Conservation (phyloP, 2,329 filamentous ascomycete genomes). For the Tolypocladium endophyticum region DNA sequence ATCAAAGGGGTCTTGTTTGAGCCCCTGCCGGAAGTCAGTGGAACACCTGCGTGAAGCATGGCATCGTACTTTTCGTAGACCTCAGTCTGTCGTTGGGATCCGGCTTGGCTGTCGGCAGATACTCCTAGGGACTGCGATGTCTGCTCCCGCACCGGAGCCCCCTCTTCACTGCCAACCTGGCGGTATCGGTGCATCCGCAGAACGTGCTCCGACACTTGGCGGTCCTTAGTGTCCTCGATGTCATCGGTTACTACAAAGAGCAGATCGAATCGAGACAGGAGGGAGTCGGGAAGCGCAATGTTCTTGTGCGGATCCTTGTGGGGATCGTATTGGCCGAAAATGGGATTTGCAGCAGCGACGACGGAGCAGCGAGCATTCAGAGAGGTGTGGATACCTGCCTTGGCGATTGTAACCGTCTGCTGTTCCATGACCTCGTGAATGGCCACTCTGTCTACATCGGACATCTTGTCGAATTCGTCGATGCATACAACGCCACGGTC, state of each 20-base stretch:
- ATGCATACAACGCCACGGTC: slow-evolving; percentile 98
- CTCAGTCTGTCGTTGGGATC: slow-evolving; percentile 66
- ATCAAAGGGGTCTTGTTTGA: slow-evolving; percentile 73
- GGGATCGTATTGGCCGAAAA: slow-evolving; percentile 96
- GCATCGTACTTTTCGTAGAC: slow-evolving; percentile 95
- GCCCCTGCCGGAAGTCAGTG: slow-evolving; percentile 62
- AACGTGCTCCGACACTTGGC: slow-evolving; percentile 90
- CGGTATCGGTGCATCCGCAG: slow-evolving; percentile 95
- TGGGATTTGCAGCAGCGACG: slow-evolving; percentile 90
- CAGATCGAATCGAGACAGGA: slow-evolving; percentile 96
- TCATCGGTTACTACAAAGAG: slow-evolving; percentile 97
- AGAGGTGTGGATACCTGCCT: slow-evolving; percentile 95
- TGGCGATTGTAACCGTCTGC: slow-evolving; percentile 97
- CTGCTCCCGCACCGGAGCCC: slow-evolving; percentile 86
- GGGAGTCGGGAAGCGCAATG: slow-evolving; percentile 90
- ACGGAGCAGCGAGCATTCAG: slow-evolving; percentile 95
- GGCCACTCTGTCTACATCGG: slow-evolving; percentile 90
- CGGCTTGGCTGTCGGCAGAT: slow-evolving; percentile 66
- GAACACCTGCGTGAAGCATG: slow-evolving; percentile 90
- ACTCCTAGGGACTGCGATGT: slow-evolving; percentile 76
- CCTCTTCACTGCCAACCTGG: slow-evolving; percentile 85
- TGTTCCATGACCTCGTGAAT: slow-evolving; percentile 99
- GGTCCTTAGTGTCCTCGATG: slow-evolving; percentile 86
- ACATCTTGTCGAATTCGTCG: slow-evolving; percentile 99
- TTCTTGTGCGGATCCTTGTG: slow-evolving; percentile 99